Conservation (phyloP, 2,329 filamentous ascomycete genomes). For the Calonectria honghensis region DNA sequence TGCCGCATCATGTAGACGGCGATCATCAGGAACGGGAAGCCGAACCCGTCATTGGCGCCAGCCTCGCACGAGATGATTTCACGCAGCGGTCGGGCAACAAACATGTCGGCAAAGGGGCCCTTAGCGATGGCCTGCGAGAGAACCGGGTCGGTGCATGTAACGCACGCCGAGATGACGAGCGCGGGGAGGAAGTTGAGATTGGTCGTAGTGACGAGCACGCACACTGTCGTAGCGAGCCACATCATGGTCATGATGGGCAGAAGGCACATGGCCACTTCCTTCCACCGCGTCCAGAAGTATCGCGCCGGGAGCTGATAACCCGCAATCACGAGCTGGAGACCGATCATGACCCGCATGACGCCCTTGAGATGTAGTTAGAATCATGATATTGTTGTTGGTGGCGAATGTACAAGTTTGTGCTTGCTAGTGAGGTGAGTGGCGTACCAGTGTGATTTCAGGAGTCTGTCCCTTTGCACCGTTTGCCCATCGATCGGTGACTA, state of each 20-base stretch:
- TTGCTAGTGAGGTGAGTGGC: slow-evolving; percentile 20
- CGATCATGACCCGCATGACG: slow-evolving; percentile 76
- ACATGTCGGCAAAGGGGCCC: slow-evolving; percentile 77
- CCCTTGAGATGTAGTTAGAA: slow-evolving; percentile 56
- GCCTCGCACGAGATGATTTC: slow-evolving; percentile 79
- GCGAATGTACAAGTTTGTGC: background rate
- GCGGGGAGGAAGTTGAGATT: slow-evolving; percentile 72
- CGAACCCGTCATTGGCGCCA: slow-evolving; percentile 78
- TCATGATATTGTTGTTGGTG: too few species aligned
- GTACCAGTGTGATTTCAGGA: slow-evolving; percentile 63
- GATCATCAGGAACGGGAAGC: slow-evolving; percentile 77
- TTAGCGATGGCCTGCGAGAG: slow-evolving; percentile 78
- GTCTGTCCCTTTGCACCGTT: slow-evolving; percentile 55
- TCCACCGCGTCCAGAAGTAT: slow-evolving; percentile 70
- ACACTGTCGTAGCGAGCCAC: slow-evolving; percentile 76
- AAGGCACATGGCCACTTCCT: slow-evolving; percentile 73
- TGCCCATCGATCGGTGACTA: slow-evolving; percentile 63
- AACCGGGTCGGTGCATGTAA: slow-evolving; percentile 78
- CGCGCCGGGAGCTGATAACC: slow-evolving; percentile 77
- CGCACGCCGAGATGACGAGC: slow-evolving; percentile 76
- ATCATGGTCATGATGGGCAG: slow-evolving; percentile 77
- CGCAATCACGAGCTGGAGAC: slow-evolving; percentile 77
- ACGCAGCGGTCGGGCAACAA: slow-evolving; percentile 73
- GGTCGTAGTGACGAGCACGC: slow-evolving; percentile 73
- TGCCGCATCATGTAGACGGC: slow-evolving; percentile 75